phyloP scores from a whole-genome alignment of 257 asterid species.

The Striga asiatica region DNA sequence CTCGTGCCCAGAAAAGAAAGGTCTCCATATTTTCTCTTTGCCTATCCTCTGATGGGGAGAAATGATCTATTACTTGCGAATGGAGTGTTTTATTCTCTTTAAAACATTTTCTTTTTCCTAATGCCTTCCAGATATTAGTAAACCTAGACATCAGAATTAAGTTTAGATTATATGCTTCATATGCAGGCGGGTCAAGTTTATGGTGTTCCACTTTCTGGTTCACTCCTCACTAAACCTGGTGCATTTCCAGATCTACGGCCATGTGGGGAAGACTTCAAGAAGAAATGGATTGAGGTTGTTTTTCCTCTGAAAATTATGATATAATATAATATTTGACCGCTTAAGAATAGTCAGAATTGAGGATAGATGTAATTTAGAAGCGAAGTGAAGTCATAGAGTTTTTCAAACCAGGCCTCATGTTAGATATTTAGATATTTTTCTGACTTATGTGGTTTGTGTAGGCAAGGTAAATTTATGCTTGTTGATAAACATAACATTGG shows the following conservation, averaged over 20 bases:
- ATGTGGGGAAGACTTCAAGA: slow-evolving; percentile 70
- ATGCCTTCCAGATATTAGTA: not conserved
- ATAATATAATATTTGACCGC: no score
- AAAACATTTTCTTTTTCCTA: not conserved
- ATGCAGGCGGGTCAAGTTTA: slow-evolving; percentile 84
- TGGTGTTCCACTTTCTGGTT: slow-evolving; percentile 76
- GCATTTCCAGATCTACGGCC: slow-evolving; percentile 72
- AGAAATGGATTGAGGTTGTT: slow-evolving; percentile 85
- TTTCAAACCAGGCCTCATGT: not conserved
- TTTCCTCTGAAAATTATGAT: slow-evolving; percentile 8
- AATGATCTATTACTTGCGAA: not conserved
- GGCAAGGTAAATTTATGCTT: not conserved
- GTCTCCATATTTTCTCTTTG: slow-evolving; percentile 26
- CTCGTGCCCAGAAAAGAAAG: slow-evolving; percentile 85
- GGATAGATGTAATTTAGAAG: no score
- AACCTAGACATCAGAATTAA: not conserved
- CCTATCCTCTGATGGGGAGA: slow-evolving; percentile 5
- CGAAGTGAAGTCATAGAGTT: no score
- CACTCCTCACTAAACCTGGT: slow-evolving; percentile 49
- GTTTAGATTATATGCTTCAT: slow-evolving; percentile 9
- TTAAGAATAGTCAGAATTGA: no score
- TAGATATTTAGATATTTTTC: not conserved
- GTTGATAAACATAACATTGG: not conserved
- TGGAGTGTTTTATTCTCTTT: not conserved
- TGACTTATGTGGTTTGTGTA: not conserved